Conservation (phyloP, 306 rosid genomes). For the Vachellia pachyceras region DNA sequence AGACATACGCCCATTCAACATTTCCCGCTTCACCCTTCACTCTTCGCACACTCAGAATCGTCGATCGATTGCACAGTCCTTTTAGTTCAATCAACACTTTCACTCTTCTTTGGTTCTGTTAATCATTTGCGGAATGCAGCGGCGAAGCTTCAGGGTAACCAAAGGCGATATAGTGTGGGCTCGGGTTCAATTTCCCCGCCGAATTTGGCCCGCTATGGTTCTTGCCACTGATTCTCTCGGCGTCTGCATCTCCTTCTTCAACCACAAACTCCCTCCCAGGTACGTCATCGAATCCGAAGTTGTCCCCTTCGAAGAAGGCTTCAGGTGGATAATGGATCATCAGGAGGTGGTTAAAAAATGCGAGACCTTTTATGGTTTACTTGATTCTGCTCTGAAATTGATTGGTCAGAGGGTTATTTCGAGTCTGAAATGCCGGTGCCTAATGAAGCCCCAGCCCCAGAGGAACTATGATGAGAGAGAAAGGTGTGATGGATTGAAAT, state of each 20-base stretch:
- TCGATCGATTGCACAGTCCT: neutral
- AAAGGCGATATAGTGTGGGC: constrained; percentile 52
- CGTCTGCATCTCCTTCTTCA: constrained; percentile 43
- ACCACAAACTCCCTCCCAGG: neutral
- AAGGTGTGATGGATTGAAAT: neutral
- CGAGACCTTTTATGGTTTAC: neutral
- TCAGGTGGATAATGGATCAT: constrained; percentile 5
- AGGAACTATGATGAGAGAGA: neutral
- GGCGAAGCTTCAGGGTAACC: neutral
- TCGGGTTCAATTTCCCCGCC: constrained; percentile 25
- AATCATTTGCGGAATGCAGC: neutral
- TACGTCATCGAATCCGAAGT: constrained; percentile 35
- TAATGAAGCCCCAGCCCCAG: neutral
- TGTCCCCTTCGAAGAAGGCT: constrained; percentile 36
- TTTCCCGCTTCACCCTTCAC: neutral
- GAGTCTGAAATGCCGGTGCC: constrained; percentile 37
- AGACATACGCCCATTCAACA: no score
- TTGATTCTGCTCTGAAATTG: constrained; percentile 41
- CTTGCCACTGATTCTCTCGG: constrained; percentile 25
- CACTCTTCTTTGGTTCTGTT: neutral
- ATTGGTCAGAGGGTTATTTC: constrained; percentile 34
- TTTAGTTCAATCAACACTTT: neutral
- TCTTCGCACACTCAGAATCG: neutral
- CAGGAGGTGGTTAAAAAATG: neutral
- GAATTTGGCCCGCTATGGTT: constrained; percentile 43